Percentiles rank a stretch among this genome's conserved stretches.
phyloP scores from a whole-genome alignment of 768 basidiomycete species.

The Antrodiella citrinella region DNA sequence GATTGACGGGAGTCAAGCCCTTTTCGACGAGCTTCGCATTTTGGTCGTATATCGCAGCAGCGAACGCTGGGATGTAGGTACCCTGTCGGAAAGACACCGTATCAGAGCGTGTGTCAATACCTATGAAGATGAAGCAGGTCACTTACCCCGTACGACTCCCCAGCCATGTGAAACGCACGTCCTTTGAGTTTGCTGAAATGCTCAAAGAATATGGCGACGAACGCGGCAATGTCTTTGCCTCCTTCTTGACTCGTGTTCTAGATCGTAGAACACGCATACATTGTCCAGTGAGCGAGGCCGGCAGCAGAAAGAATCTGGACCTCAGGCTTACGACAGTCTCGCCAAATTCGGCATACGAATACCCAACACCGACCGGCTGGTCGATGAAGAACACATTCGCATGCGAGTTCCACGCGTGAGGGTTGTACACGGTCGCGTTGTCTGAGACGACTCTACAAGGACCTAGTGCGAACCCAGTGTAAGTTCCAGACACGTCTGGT shows the following conservation, averaged over 20 bases:
- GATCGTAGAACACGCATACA: not conserved
- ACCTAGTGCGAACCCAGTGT: too few relatives aligned
- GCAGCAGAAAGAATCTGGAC: not conserved
- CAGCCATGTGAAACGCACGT: conserved; percentile 34
- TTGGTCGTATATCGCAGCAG: conserved; percentile 39
- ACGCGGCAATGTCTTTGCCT: conserved; percentile 62
- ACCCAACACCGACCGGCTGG: conserved; percentile 31
- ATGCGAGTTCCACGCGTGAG: conserved; percentile 60
- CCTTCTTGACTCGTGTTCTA: conserved; percentile 61
- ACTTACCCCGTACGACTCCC: conserved; percentile 46
- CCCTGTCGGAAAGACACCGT: conserved; percentile 29
- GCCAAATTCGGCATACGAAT: conserved; percentile 45
- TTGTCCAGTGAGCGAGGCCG: not conserved
- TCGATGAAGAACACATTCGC: conserved; percentile 48
- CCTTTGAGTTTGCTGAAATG: conserved; percentile 66
- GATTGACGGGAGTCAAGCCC: conserved; percentile 42
- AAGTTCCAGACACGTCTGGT: not conserved
- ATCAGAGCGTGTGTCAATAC: not conserved
- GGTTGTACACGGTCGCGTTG: conserved; percentile 39
- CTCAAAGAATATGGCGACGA: conserved; percentile 68
- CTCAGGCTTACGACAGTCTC: conserved; percentile 49
- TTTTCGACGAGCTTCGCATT: conserved; percentile 32
- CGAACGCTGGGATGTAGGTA: conserved; percentile 44
- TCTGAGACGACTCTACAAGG: conserved; percentile 59
- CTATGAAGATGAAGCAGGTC: not conserved